Conservation (phyloP, 73 alveolate genomes). For the Blepharisma japonicum region DNA sequence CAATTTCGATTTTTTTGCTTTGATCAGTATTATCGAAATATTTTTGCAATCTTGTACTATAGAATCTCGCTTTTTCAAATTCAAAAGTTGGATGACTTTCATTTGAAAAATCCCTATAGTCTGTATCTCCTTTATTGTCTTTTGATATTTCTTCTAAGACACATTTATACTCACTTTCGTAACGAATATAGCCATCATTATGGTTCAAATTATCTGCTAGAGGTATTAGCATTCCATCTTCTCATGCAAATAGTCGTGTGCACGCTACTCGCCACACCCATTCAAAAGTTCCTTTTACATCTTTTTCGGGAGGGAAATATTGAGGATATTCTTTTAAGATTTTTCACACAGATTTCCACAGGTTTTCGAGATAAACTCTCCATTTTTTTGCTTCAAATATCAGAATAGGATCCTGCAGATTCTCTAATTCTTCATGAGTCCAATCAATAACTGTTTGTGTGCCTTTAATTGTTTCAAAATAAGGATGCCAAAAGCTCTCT, state of each 20-base stretch:
- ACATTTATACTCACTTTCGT: slow-evolving; percentile 1
- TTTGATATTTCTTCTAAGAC: background rate
- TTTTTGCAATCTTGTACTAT: background rate
- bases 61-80: background rate
- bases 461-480: slow-evolving; percentile 35
- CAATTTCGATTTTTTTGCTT: background rate
- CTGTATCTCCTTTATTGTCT: background rate
- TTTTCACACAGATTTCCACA: slow-evolving; percentile 35
- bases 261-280: slow-evolving; percentile 22
- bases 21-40: background rate
- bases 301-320: slow-evolving; percentile 43
- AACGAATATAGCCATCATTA: background rate
- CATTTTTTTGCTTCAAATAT: slow-evolving; percentile 30
- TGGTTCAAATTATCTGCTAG: background rate
- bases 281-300: background rate
- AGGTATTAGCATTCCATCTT: slow-evolving; percentile 17
- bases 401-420: slow-evolving; percentile 37
- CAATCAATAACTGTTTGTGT: slow-evolving; percentile 34
- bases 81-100: background rate
- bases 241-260: slow-evolving; percentile 16
- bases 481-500: slow-evolving; percentile 53
- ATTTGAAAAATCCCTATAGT: background rate
- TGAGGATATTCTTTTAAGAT: slow-evolving; percentile 34
- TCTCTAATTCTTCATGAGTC: slow-evolving; percentile 37
- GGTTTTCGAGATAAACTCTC: slow-evolving; percentile 17